Base-by-base conservation (phyloP, 139 green algal genomes). In the Pseudopediastrum boryanum region DNA sequence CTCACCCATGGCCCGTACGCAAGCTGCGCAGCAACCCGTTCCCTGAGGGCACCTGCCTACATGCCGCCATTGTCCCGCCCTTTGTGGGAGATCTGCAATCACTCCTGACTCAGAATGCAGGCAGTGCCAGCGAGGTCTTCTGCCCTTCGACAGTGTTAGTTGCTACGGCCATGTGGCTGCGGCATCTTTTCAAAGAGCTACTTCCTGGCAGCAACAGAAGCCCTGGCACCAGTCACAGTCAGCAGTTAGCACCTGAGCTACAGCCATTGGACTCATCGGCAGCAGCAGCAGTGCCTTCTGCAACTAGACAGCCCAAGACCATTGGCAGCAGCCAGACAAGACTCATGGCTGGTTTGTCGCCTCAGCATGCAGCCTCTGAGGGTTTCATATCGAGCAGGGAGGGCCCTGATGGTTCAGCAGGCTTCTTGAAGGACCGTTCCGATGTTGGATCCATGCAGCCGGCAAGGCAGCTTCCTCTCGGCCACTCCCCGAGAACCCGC, bases 21-120 rank as follows among this genome's bases (percentile, higher is more conserved):
- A 19, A 69, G 12, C 83, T 87, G 25, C 21, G 31, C 2, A 8
- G 59, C 2, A 10, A 66, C 19, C 77, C 83, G 7, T 84, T 70
- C 43, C 63, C 83, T 8, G 23, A 56, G 12, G 73, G 75, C 65
- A 84, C 83, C 21, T 87, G 83, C 72, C 71, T 87, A 54, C 54
- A 29, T 2, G 35, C 23, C 5, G 46, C 50, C 1, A 23, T 74
- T 29, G 27, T 80, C 2, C 31, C 36, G 16, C 64, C 59, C 3
- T 78, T 70, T 39, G 39, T 31, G 44, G 31, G 27, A 23, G 71
- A 84, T 12, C 38, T 25, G 12, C 31, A 69, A 10, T 87, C 83
- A 2, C 42, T 87, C 38, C 59, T 87, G 2, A 79, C 82, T 1
- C 78, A 80, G 54, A 86, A 78, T n/a, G 72, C 58, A 9, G 66